These are phyloP conservation scores for Leishmania tropica DNA, from an alignment of 208 protist species.

Conservation along the genomic window DNA sequence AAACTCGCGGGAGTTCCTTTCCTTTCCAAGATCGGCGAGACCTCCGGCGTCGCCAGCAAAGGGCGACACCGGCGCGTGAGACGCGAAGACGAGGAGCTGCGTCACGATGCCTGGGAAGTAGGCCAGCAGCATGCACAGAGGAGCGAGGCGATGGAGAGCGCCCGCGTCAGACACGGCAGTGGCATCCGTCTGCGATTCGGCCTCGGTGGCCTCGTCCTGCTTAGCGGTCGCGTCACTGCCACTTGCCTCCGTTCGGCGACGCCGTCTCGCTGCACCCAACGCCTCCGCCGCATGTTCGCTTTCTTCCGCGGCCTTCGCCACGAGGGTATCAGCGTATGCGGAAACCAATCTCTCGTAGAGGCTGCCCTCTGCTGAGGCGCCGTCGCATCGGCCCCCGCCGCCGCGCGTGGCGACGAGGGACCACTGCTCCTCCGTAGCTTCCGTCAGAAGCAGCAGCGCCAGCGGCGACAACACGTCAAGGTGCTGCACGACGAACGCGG, in stretches of 20 bases:
- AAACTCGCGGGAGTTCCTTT: neutral
- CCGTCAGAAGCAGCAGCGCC: slow-evolving; percentile 44
- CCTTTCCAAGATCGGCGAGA: neutral
- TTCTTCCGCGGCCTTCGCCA: neutral
- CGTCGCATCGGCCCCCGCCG: neutral
- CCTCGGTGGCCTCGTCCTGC: neutral
- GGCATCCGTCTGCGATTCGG: neutral
- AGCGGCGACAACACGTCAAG: slow-evolving; percentile 43
- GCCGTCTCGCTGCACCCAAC: neutral
- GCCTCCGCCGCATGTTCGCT: neutral
- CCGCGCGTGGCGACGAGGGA: neutral
- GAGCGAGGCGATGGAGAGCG: slow-evolving; percentile 11
- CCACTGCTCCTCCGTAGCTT: slow-evolving; percentile 14
- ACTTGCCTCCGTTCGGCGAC: neutral
- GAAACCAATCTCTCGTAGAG: neutral
- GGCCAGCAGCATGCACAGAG: slow-evolving; percentile 30
- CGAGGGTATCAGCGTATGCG: neutral
- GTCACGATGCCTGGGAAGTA: slow-evolving; percentile 24
- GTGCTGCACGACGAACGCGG: slow-evolving; percentile 32
- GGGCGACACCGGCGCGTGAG: slow-evolving; percentile 18
- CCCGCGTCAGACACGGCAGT: neutral
- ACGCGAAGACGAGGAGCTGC: slow-evolving; percentile 36
- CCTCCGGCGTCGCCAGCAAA: slow-evolving; percentile 11
- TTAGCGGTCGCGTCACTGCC: neutral
- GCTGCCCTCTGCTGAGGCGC: neutral